Evolutionary conservation across 202 grass and related monocot species (phyloP), one percentile per base, ranked within the genome.

Genomic region (Zizania palustris): DNA sequence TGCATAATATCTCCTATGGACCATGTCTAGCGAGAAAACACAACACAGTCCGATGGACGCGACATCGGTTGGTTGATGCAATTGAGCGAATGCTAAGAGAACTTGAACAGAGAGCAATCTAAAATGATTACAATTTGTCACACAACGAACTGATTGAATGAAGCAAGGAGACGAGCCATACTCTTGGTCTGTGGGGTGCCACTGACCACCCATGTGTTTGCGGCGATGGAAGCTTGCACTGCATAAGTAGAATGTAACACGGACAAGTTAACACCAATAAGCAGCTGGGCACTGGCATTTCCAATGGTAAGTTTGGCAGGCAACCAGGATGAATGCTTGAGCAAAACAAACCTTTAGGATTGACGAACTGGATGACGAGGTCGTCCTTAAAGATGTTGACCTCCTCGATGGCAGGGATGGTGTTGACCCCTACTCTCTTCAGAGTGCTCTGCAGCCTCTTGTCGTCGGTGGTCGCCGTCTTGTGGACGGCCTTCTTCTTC

Each of bases 401-500:
- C 76, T 90, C 88, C 80, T 90, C 88, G 73, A 90, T 90, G 14
- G 88, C 88, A 2, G 88, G 88, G 67, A 90, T 90, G 71, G 88
- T 80, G 72, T 87, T 90, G 71, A 90, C 88, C 9, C 88, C 88
- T 54, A 90, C 84, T 83, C 88, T 90, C 80, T 90, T 90, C 45
- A 87, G 76, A 39, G 84, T 90, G 84, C 84, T 87, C 76, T 90
- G 88, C 50, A 90, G n/a, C 76, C 76, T 83, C 84, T 90, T 90
- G 71, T 90, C 88, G 77, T 90, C 88, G 8, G 88, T 90, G 18
- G 76, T 87, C 3, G 71, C 72, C 54, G 88, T 87, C 88, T 90
- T 90, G 84, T 90, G 88, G 56, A 90, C 71, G 18, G 88, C 80
- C 76, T 90, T 90, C 88, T 90, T 90, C 88, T 90, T 90, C 84